These are phyloP conservation scores for Pyrenopolyporus hunteri DNA, from an alignment of 495 filamentous ascomycete genomes.

Conservation along the genomic window DNA sequence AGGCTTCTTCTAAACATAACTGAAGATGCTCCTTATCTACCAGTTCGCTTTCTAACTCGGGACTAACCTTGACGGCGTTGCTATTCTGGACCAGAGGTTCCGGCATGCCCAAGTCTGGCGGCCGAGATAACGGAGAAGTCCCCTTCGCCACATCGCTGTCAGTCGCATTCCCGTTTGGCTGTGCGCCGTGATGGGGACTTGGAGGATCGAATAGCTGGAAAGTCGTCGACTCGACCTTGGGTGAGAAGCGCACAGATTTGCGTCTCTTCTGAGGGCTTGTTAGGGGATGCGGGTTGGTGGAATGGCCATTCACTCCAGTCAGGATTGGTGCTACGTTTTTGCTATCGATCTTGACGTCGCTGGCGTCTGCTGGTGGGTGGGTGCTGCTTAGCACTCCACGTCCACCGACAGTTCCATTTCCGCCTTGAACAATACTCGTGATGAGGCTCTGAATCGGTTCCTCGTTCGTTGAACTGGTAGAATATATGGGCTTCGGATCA, in stretches of 20 bases:
- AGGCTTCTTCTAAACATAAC: slow-evolving; percentile 85
- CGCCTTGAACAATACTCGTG: background rate
- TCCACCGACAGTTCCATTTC: background rate
- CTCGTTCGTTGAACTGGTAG: background rate
- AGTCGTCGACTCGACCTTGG: slow-evolving; percentile 63
- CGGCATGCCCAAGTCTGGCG: slow-evolving; percentile 25
- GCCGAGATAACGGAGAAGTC: slow-evolving; percentile 12
- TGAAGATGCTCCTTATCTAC: slow-evolving; percentile 89
- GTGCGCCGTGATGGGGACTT: slow-evolving; percentile 36
- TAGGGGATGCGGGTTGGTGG: slow-evolving; percentile 5
- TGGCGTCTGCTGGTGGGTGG: background rate
- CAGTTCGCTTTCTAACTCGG: slow-evolving; percentile 46
- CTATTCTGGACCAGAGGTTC: slow-evolving; percentile 7
- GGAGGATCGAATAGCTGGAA: slow-evolving; percentile 57
- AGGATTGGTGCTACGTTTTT: background rate
- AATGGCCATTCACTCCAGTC: slow-evolving; percentile 8
- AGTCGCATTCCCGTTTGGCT: slow-evolving; percentile 20
- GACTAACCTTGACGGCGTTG: background rate
- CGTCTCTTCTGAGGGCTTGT: slow-evolving; percentile 42
- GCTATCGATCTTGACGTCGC: background rate
- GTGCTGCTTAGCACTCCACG: background rate
- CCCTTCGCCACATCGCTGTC: slow-evolving; percentile 16
- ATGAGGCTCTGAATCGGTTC: background rate
- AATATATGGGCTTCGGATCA: slow-evolving; percentile 15
- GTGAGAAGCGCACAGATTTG: slow-evolving; percentile 71